Evolutionary conservation across 768 basidiomycete genomes (phyloP), one percentile per base, ranked within the genome.

Genomic region (Agrocybe chaxingu): DNA sequence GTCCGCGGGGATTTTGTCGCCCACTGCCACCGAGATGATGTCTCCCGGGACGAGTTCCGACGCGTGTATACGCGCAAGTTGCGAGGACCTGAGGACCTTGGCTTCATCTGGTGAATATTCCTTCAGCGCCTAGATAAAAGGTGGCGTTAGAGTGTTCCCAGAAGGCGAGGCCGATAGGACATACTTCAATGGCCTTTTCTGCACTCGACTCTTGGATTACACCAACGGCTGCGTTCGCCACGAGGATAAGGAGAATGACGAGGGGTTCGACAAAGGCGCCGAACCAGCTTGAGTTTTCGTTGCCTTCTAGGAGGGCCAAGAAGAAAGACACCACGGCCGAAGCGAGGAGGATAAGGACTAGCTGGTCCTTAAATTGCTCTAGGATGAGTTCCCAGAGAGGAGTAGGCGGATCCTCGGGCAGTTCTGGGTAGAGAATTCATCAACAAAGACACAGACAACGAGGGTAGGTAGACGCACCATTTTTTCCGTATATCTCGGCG

Each of bases 341-440:
- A 2, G 80, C 94, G 41, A 99, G 86, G 32, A 99, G 81, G 63
- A 99, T 98, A 55, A 99, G 85, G 37, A 99, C 96, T 29, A 99
- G 82, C 69, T 97, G 93, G 71, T 99, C 96, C 76, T 98, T 89
- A 79, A 99, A 99, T 71, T 99, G 96, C 58, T 97, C 94, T n/a
- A 99, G 78, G 52, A 99, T 87, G 53, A 98, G 84, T 63, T 92
- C 80, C 92, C 93, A 94, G 31, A 98, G 64, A 3, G 95, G 91
- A 3, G 96, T 97, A 3, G 91, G 72, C 0, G 91, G 87, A 8
- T 95, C 92, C 62, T 97, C 93, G 8, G 96, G 95, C 6, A 99
- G 77, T 63, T 91, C 96, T 98, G 66, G 10, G 43, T 37, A 43
- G 43, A 19, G 30, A 40, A 42, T 12, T 12, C 30, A 33, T 47